Percentiles rank a stretch among this genome's conserved stretches.
Conservation (phyloP, 2,329 filamentous ascomycete species). For the Calonectria hawksworthii region DNA sequence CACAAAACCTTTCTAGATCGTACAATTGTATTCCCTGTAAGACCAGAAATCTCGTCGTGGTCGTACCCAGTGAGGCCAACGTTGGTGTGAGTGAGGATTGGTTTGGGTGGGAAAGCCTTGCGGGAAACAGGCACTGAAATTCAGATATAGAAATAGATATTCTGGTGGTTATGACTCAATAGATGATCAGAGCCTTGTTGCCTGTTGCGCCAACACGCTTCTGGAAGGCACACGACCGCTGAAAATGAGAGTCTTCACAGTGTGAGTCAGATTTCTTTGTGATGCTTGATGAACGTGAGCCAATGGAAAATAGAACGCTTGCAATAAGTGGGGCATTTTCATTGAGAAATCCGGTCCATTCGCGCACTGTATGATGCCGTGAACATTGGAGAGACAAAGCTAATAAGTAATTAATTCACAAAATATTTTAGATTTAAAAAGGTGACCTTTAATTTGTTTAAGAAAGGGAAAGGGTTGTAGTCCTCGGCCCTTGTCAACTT, state of each 20-base stretch:
- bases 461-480: background rate
- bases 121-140: background rate
- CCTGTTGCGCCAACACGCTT: background rate
- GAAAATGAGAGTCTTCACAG: background rate
- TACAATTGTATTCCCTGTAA: background rate
- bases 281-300: background rate
- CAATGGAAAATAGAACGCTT: background rate
- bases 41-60: too few species aligned
- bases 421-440: background rate
- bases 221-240: too few species aligned
- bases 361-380: background rate
- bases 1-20: background rate
- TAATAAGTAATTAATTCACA: background rate
- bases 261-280: background rate
- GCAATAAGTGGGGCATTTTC: background rate
- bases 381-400: background rate
- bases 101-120: background rate
- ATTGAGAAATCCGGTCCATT: background rate
- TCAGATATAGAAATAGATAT: background rate
- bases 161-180: background rate
- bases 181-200: background rate
- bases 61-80: background rate
- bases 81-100: too few species aligned
- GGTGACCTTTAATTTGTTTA: background rate
- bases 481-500: background rate